These are phyloP conservation scores for Rhynchosporium agropyri DNA, from an alignment of 2,329 filamentous ascomycete species.

Conservation along the genomic window DNA sequence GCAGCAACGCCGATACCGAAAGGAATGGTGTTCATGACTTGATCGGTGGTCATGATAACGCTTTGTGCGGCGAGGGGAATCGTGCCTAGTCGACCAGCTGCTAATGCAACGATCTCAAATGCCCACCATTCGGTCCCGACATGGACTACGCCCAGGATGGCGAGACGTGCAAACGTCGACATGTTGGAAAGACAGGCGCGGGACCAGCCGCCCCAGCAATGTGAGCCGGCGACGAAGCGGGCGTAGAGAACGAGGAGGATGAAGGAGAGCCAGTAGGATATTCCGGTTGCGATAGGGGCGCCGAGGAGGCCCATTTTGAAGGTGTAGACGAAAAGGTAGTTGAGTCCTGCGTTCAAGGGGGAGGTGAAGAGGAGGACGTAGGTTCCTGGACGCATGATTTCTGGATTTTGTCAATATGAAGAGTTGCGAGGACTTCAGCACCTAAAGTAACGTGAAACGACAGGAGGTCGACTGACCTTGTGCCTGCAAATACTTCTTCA, in stretches of 20 bases:
- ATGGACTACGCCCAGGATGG: constrained; percentile 75
- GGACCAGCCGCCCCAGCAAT: constrained; percentile 79
- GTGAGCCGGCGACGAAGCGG: constrained; percentile 67
- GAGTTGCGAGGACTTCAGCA: not conserved
- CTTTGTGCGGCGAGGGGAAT: constrained; percentile 80
- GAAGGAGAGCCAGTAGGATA: constrained; percentile 87
- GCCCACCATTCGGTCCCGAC: constrained; percentile 95
- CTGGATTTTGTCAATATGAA: constrained; percentile 35
- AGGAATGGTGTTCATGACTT: constrained; percentile 77
- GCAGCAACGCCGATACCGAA: constrained; percentile 85
- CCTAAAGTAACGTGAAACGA: constrained; percentile 40
- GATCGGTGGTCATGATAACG: constrained; percentile 88
- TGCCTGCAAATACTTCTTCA: constrained; percentile 87
- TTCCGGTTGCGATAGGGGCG: constrained; percentile 78
- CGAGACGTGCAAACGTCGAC: constrained; percentile 71
- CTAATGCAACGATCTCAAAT: constrained; percentile 86
- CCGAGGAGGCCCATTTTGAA: constrained; percentile 73
- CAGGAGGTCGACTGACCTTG: constrained; percentile 66
- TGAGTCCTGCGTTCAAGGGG: constrained; percentile 77
- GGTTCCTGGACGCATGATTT: constrained; percentile 77
- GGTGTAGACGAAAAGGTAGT: constrained; percentile 77
- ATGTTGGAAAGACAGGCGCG: constrained; percentile 67
- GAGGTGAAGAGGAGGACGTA: constrained; percentile 83
- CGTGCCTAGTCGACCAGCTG: constrained; percentile 78
- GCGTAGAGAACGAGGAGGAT: constrained; percentile 74